These are phyloP conservation scores for Hypoxylon rubiginosum DNA, from an alignment of 2,329 filamentous ascomycete species.

Conservation along the genomic window DNA sequence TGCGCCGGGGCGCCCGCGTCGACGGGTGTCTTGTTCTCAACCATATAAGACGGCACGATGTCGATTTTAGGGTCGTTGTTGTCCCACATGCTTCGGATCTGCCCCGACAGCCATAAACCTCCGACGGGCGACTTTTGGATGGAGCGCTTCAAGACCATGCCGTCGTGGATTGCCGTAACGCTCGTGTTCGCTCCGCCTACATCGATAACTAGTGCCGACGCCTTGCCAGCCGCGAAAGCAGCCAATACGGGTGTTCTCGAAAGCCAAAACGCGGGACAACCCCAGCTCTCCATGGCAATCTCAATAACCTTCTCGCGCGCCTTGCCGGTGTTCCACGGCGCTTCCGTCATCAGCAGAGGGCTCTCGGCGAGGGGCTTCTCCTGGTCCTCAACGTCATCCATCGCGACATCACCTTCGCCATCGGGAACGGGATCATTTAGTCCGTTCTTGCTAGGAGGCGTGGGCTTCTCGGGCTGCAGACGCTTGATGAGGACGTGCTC, in stretches of 20 bases:
- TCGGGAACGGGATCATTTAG: conserved; percentile 79
- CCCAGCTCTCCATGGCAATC: conserved; percentile 97
- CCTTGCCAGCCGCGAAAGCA: conserved; percentile 92
- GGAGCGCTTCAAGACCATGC: conserved; percentile 91
- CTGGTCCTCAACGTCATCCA: conserved; percentile 70
- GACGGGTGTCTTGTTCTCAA: conserved; percentile 88
- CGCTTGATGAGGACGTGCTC: conserved; percentile 92
- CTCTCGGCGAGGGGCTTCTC: conserved; percentile 91
- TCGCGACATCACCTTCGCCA: conserved; percentile 70
- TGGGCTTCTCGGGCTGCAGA: conserved; percentile 81
- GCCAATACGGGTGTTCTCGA: conserved; percentile 90
- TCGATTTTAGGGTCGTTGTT: conserved; percentile 77
- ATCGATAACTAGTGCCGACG: conserved; percentile 92
- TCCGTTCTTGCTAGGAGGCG: conserved; percentile 80
- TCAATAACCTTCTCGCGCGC: conserved; percentile 94
- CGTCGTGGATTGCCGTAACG: conserved; percentile 92
- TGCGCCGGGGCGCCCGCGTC: conserved; percentile 86
- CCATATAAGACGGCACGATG: conserved; percentile 86
- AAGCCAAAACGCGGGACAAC: conserved; percentile 93
- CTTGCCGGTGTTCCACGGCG: conserved; percentile 91
- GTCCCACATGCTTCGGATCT: conserved; percentile 85
- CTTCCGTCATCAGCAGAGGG: conserved; percentile 92
- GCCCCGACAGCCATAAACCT: conserved; percentile 89
- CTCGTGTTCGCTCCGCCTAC: conserved; percentile 90
- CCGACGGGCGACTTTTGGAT: conserved; percentile 87